A percentile compares a stretch with the other conserved stretches of the same genome.
phyloP scores from a whole-genome alignment of 2,329 filamentous ascomycete genomes.

The Chrysoporthe puriensis region DNA sequence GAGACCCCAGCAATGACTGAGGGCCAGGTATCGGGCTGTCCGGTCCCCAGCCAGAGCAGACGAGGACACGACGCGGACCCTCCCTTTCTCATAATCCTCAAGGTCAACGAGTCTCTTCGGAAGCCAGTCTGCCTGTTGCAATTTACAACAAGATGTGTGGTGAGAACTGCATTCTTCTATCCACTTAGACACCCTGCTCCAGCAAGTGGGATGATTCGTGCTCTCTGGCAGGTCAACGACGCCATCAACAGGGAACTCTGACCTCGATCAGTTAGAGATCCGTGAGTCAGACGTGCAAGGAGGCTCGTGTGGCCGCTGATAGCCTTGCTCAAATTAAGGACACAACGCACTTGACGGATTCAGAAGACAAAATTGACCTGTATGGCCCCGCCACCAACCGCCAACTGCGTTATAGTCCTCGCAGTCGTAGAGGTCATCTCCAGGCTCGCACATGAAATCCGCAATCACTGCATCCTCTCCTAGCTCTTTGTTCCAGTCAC shows the following conservation, averaged over 20 bases:
- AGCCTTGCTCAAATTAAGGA: neutral
- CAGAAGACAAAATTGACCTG: neutral
- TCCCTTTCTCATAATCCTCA: neutral
- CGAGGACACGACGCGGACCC: slow-evolving; percentile 19
- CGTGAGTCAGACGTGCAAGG: neutral
- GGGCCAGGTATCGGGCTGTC: slow-evolving; percentile 30
- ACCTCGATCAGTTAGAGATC: neutral
- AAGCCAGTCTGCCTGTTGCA: slow-evolving; percentile 8
- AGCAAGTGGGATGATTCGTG: slow-evolving; percentile 5
- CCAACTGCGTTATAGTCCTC: slow-evolving; percentile 14
- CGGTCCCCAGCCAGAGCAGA: neutral
- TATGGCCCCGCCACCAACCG: neutral
- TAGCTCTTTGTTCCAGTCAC: neutral
- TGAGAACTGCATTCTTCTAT: neutral
- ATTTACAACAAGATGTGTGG: slow-evolving; percentile 2
- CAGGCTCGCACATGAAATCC: neutral
- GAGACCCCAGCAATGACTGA: slow-evolving; percentile 36
- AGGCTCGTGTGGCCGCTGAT: no score
- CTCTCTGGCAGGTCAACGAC: neutral
- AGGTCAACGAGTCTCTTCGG: slow-evolving; percentile 34
- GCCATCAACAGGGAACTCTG: neutral
- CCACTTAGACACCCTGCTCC: slow-evolving; percentile 14
- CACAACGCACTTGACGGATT: slow-evolving; percentile 10
- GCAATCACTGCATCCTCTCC: neutral
- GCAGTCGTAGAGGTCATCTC: slow-evolving; percentile 17